Evolutionary conservation across 1,284 basidiomycete genomes (phyloP).

Genomic region (Phellopilus nigrolimitatus): DNA sequence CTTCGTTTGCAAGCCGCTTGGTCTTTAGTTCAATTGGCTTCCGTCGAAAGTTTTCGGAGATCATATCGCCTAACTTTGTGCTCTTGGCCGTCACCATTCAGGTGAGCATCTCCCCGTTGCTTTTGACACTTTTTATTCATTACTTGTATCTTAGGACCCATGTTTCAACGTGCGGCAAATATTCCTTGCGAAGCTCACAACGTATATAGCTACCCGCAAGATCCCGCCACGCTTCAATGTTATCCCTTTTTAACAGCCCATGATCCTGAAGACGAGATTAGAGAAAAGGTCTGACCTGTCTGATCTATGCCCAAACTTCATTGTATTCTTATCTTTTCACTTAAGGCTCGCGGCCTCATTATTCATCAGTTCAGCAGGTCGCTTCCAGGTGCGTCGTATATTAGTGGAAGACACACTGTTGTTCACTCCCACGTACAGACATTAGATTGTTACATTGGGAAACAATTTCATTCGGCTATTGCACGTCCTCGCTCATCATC

Average conservation of each 20-base stretch:
- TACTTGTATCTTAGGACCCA: conserved; percentile 55
- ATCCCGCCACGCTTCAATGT: conserved; percentile 75
- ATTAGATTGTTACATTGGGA: conserved; percentile 70
- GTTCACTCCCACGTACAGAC: conserved; percentile 32
- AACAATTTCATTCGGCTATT: conserved; percentile 82
- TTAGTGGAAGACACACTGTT: neutral
- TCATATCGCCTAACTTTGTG: conserved; percentile 61
- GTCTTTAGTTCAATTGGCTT: conserved; percentile 78
- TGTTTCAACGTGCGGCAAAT: conserved; percentile 80
- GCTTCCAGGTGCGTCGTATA: conserved; percentile 37
- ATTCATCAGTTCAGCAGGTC: conserved; percentile 41
- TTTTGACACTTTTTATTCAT: neutral
- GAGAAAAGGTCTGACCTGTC: conserved; percentile 41
- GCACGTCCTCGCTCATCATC: conserved; percentile 89
- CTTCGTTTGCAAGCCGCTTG: conserved; percentile 80
- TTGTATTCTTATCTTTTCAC: neutral
- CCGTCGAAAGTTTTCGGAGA: conserved; percentile 57
- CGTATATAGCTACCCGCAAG: conserved; percentile 55
- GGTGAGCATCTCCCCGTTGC: conserved; percentile 37
- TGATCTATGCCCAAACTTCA: neutral
- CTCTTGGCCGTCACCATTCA: conserved; percentile 74
- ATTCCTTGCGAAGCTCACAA: conserved; percentile 75
- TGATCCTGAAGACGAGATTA: conserved; percentile 86
- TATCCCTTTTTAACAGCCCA: conserved; percentile 86
- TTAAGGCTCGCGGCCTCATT: conserved; percentile 59